phyloP scores from a whole-genome alignment of 495 filamentous ascomycete species.

The Lichenothelia convexa region DNA sequence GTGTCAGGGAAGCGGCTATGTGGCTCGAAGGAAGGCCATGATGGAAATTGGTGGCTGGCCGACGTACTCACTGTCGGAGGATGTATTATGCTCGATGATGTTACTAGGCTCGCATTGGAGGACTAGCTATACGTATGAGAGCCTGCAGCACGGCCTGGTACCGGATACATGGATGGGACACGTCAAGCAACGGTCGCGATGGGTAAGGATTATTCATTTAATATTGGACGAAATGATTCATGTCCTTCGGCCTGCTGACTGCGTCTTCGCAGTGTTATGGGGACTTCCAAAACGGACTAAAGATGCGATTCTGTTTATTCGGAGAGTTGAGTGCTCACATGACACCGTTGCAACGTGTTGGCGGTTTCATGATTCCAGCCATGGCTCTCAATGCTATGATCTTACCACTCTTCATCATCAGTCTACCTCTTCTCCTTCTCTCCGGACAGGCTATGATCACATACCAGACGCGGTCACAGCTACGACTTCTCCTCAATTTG shows the following conservation, averaged over 20 bases:
- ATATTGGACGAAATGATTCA: too few species aligned
- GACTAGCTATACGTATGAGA: slow-evolving; percentile 31
- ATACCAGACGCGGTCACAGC: slow-evolving; percentile 24
- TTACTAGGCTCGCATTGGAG: slow-evolving; percentile 33
- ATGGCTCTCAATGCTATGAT: slow-evolving; percentile 26
- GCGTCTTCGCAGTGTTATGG: slow-evolving; percentile 19
- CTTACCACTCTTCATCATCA: slow-evolving; percentile 24
- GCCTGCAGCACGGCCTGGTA: slow-evolving; percentile 32
- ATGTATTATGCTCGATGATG: slow-evolving; percentile 29
- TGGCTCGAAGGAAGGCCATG: slow-evolving; percentile 30
- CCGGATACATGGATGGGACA: slow-evolving; percentile 30
- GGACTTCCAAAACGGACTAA: slow-evolving; percentile 27
- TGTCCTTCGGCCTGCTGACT: too few species aligned
- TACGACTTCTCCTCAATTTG: slow-evolving; percentile 30
- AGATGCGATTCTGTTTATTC: slow-evolving; percentile 28
- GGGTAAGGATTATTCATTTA: too few species aligned
- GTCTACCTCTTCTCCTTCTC: slow-evolving; percentile 29
- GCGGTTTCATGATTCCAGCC: slow-evolving; percentile 25
- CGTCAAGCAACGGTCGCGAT: slow-evolving; percentile 34
- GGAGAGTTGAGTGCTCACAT: slow-evolving; percentile 23
- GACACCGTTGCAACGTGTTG: slow-evolving; percentile 7
- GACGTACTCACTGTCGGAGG: slow-evolving; percentile 29
- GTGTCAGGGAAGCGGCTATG: slow-evolving; percentile 36
- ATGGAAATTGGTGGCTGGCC: slow-evolving; percentile 34
- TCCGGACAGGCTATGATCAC: slow-evolving; percentile 29